Evolutionary conservation across 73 alveolate species (phyloP).

Genomic region (Durusdinium trenchii): DNA sequence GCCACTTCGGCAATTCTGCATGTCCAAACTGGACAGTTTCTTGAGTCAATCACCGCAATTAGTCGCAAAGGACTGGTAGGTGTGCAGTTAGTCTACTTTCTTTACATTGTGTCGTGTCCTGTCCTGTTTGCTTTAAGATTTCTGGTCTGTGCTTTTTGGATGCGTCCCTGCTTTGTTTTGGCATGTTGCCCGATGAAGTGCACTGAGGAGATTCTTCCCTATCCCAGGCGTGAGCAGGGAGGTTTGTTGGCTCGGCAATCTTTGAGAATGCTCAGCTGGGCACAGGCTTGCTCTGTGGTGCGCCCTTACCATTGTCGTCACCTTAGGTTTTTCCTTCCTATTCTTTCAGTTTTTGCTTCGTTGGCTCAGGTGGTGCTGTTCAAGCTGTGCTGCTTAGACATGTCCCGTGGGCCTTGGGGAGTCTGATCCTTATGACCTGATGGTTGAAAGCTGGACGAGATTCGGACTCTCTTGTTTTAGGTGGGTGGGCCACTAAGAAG

Average conservation of each 20-base stretch:
- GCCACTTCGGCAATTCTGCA: no score
- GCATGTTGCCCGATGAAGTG: not conserved
- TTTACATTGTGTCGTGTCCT: no score
- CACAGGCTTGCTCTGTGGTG: slow-evolving; percentile 72
- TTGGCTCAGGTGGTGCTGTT: slow-evolving; percentile 10
- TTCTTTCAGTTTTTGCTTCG: not conserved
- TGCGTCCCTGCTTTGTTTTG: not conserved
- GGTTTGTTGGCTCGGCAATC: not conserved
- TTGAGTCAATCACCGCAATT: no score
- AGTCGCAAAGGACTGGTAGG: no score
- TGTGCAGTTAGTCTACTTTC: no score
- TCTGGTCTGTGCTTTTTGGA: not conserved
- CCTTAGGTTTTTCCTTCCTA: not conserved
- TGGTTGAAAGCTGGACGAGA: not conserved
- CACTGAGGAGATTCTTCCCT: slow-evolving; percentile 50
- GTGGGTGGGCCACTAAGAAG: no score
- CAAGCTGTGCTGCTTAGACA: slow-evolving; percentile 62
- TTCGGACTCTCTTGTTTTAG: no score
- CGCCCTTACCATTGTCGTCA: slow-evolving; percentile 43
- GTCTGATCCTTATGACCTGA: not conserved
- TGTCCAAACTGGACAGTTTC: no score
- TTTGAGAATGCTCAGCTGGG: not conserved
- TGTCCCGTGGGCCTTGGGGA: slow-evolving; percentile 85
- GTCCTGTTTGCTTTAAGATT: not conserved
- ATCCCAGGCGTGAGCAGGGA: slow-evolving; percentile 36